Conservation (phyloP, 495 filamentous ascomycete genomes). For the Copromyces sp. region DNA sequence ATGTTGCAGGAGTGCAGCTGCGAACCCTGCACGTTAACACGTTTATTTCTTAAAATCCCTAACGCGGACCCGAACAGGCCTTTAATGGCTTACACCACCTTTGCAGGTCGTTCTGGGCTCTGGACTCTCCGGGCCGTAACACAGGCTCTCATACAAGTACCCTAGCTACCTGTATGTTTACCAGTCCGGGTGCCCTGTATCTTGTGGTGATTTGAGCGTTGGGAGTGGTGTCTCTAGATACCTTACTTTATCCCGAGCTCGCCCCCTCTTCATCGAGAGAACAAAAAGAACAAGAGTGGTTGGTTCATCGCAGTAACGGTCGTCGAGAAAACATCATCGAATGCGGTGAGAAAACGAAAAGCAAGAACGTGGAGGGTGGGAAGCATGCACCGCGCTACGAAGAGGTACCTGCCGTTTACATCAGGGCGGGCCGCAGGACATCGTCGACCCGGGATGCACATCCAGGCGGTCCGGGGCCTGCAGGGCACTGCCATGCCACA, state of each 20-base stretch:
- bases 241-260: neutral
- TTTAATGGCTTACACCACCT: neutral
- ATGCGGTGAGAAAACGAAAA: neutral
- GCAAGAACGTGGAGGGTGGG: neutral
- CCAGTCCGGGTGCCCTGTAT: too few relatives aligned
- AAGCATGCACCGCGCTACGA: neutral
- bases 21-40: too few relatives aligned
- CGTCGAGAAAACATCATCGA: neutral
- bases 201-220: neutral
- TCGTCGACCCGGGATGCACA: neutral
- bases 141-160: neutral
- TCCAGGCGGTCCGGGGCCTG: neutral
- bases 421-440: neutral
- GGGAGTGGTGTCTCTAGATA: neutral
- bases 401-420: neutral
- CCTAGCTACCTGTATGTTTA: neutral
- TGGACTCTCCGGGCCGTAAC: neutral
- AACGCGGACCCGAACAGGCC: too few relatives aligned
- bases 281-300: neutral
- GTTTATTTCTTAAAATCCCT: too few relatives aligned
- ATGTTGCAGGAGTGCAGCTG: too few relatives aligned
- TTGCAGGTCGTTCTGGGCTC: neutral
- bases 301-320: neutral
- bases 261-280: neutral
- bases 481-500: neutral